A percentile compares a stretch with the other conserved stretches of the same genome.
phyloP scores from a whole-genome alignment of 2,329 filamentous ascomycete genomes.

The Cercospora sojina region DNA sequence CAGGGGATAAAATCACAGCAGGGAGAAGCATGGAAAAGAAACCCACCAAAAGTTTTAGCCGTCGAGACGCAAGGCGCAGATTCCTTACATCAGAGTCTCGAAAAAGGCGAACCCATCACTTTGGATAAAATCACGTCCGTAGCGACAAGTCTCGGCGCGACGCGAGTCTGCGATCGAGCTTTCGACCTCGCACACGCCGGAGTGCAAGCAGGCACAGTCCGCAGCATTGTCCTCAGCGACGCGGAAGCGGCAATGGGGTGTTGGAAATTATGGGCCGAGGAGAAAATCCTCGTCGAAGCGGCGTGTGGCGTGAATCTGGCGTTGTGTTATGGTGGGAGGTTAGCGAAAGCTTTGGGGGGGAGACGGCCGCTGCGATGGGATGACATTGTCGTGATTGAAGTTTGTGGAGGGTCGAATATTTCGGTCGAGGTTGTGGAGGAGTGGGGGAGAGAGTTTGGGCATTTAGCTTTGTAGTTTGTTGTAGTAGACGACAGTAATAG shows the following conservation, averaged over 20 bases:
- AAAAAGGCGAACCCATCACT: constrained; percentile 54
- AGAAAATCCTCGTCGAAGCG: constrained; percentile 75
- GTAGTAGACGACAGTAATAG: too few relatives aligned
- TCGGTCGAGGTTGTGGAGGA: constrained; percentile 50
- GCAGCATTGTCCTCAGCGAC: constrained; percentile 66
- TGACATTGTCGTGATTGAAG: constrained; percentile 73
- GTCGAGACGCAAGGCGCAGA: constrained; percentile 76
- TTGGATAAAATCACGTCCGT: constrained; percentile 71
- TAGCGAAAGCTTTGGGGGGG: constrained; percentile 60
- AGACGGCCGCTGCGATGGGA: constrained; percentile 34
- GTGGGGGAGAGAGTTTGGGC: constrained; percentile 44
- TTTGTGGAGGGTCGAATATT: constrained; percentile 69
- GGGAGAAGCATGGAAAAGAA: constrained; percentile 27
- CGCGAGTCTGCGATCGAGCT: constrained; percentile 65
- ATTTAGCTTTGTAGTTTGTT: too few relatives aligned
- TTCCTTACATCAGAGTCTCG: constrained; percentile 63
- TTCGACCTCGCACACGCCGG: constrained; percentile 71
- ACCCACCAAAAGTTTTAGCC: constrained; percentile 58
- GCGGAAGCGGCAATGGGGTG: constrained; percentile 77
- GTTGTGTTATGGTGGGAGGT: constrained; percentile 60
- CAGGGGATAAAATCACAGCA: constrained; percentile 61
- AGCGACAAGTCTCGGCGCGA: constrained; percentile 72
- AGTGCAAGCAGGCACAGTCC: too few relatives aligned
- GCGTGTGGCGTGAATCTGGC: constrained; percentile 82
- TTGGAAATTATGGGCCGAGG: constrained; percentile 76